A percentile compares a stretch with the other conserved stretches of the same genome.
Conservation (phyloP, 73 alveolate species). For the Paramecium bursaria region DNA sequence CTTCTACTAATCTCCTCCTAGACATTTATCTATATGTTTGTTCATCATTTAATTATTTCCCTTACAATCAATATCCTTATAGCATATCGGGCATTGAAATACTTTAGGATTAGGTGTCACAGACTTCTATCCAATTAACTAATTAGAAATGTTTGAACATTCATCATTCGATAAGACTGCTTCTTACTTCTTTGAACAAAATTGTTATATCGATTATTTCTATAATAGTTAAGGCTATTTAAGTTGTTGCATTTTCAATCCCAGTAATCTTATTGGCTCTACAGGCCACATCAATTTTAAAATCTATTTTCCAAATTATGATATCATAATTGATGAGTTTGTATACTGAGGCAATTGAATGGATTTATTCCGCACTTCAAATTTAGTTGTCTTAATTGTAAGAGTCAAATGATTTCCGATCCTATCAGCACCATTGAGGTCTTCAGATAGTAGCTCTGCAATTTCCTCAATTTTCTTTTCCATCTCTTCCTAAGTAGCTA, state of each 20-base stretch:
- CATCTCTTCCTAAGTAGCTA: conserved; percentile 61
- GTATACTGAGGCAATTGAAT: conserved; percentile 24
- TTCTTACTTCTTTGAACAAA: not conserved
- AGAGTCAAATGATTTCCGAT: conserved; percentile 64
- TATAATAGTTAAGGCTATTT: not conserved
- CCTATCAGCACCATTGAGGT: conserved; percentile 52
- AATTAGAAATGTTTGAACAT: not conserved
- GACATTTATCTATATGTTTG: conserved; percentile 58
- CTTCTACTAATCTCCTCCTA: not conserved
- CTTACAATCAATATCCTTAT: conserved; percentile 46
- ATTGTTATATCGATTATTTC: conserved; percentile 25
- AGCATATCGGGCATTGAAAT: conserved; percentile 63
- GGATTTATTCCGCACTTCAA: conserved; percentile 62
- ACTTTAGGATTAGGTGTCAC: conserved; percentile 16
- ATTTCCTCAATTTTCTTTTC: conserved; percentile 45
- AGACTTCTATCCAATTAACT: not conserved
- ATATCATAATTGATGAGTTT: conserved; percentile 6
- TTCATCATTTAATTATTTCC: conserved; percentile 59
- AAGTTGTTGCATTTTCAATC: conserved; percentile 51
- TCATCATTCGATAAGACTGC: not conserved
- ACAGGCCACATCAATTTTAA: conserved; percentile 4
- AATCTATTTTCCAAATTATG: conserved; percentile 39
- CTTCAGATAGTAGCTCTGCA: conserved; percentile 61
- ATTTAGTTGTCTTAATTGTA: conserved; percentile 63
- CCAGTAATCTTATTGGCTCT: conserved; percentile 66